phyloP scores from a whole-genome alignment of 106 monocot genomes.

The Agapanthus africanus region DNA sequence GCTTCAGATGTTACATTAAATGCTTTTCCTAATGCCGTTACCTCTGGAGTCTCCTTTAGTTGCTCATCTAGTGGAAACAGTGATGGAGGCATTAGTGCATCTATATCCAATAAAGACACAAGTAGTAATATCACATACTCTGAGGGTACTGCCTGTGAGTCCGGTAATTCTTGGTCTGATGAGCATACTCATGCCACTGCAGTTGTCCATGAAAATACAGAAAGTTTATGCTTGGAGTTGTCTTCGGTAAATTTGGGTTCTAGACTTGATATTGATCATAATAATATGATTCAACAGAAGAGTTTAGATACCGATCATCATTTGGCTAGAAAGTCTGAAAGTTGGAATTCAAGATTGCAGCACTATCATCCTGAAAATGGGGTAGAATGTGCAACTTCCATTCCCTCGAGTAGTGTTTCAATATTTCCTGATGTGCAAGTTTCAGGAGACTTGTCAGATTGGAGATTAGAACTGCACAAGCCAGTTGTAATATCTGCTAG shows the following conservation, averaged over 20 bases:
- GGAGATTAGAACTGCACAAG: conserved; percentile 15
- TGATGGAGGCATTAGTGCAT: not conserved
- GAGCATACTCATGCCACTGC: conserved; percentile 3
- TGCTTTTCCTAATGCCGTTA: not conserved
- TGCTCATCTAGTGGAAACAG: conserved; percentile 1
- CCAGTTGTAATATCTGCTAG: conserved; percentile 3
- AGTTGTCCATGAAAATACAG: conserved; percentile 10
- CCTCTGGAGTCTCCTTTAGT: conserved; percentile 2
- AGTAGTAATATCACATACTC: not conserved
- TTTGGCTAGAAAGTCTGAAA: conserved; percentile 4
- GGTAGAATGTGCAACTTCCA: not conserved
- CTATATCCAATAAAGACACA: not conserved
- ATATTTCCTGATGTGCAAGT: conserved; percentile 4
- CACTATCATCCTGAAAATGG: conserved; percentile 9
- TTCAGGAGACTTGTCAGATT: conserved; percentile 9
- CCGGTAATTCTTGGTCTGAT: not conserved
- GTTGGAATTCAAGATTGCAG: not conserved
- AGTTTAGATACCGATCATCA: conserved; percentile 2
- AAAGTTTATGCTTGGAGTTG: conserved; percentile 14
- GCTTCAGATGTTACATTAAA: conserved; percentile 8
- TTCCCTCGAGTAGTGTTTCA: not conserved
- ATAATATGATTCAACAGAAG: not conserved
- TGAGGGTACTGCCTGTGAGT: conserved; percentile 7
- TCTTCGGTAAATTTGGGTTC: conserved; percentile 22
- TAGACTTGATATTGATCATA: not conserved